Conservation (phyloP, 495 filamentous ascomycete species). For the Daldinia bambusicola region DNA sequence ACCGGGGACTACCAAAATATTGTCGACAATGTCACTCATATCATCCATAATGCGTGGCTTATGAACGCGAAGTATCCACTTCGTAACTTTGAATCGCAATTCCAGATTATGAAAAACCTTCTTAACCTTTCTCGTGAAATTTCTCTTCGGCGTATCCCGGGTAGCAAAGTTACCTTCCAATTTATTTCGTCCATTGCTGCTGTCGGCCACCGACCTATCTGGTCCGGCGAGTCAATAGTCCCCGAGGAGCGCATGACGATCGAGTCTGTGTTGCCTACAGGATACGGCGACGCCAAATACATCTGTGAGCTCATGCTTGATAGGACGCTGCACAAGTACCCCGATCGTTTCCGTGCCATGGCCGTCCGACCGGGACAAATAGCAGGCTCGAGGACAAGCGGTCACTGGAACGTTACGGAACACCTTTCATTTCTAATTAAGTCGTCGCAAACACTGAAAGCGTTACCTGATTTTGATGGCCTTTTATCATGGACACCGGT, state of each 20-base stretch:
- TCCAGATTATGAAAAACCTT: conserved; percentile 59
- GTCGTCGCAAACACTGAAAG: conserved; percentile 60
- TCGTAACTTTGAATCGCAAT: conserved; percentile 59
- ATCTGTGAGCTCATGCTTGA: conserved; percentile 63
- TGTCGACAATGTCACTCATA: conserved; percentile 58
- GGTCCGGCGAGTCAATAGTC: conserved; percentile 54
- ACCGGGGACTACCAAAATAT: conserved; percentile 53
- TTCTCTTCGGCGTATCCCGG: conserved; percentile 42
- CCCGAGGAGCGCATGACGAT: conserved; percentile 52
- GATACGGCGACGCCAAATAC: conserved; percentile 65
- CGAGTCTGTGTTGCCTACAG: conserved; percentile 56
- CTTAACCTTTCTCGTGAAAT: conserved; percentile 55
- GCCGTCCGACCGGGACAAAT: conserved; percentile 62
- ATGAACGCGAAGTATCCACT: conserved; percentile 60
- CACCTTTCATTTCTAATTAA: conserved; percentile 64
- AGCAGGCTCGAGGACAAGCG: conserved; percentile 58
- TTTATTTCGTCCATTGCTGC: conserved; percentile 65
- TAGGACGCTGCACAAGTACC: conserved; percentile 58
- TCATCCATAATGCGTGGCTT: conserved; percentile 69
- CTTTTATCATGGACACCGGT: conserved; percentile 63
- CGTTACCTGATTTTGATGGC: conserved; percentile 59
- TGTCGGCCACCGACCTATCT: conserved; percentile 57
- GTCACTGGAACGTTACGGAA: conserved; percentile 65
- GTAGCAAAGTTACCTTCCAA: conserved; percentile 52
- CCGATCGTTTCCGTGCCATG: conserved; percentile 58